These are phyloP conservation scores for Leishmania tropica DNA, from an alignment of 208 protist species.

Conservation along the genomic window DNA sequence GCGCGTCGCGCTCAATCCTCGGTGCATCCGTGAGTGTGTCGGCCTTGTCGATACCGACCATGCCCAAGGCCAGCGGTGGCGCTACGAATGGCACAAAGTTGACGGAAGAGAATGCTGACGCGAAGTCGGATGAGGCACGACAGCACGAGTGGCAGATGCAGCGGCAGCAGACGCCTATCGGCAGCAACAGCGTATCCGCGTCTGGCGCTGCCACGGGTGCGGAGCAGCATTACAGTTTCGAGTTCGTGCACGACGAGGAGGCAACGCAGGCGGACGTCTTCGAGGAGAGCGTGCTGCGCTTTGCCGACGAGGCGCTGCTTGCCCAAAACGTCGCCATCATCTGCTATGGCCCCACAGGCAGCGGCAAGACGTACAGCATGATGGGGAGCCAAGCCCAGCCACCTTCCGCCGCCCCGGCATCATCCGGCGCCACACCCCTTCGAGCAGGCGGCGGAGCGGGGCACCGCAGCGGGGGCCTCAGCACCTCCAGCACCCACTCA, in stretches of 20 bases:
- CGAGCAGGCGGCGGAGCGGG: neutral
- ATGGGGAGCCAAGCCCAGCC: constrained; percentile 57
- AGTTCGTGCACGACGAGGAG: constrained; percentile 85
- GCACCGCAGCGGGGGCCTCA: neutral
- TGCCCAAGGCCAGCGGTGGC: neutral
- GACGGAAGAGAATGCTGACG: neutral
- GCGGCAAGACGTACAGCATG: constrained; percentile 92
- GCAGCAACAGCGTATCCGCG: constrained; percentile 7
- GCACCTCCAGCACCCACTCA: neutral
- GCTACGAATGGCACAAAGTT: neutral
- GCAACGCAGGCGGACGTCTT: constrained; percentile 89
- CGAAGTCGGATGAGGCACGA: neutral
- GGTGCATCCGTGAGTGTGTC: constrained; percentile 28
- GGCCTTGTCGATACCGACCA: constrained; percentile 20
- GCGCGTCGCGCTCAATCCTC: constrained; percentile 14
- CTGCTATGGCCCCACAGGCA: constrained; percentile 89
- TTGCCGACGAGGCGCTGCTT: constrained; percentile 84
- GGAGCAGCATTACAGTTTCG: constrained; percentile 85
- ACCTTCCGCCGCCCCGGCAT: neutral
- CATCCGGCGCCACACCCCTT: neutral
- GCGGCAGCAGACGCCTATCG: neutral
- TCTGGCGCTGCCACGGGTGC: constrained; percentile 11
- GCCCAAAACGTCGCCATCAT: constrained; percentile 84
- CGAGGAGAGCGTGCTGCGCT: constrained; percentile 83
- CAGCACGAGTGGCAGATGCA: neutral